Evolutionary conservation across 345 rosid species (phyloP).

Genomic region (Psidium friedrichsthalianum): DNA sequence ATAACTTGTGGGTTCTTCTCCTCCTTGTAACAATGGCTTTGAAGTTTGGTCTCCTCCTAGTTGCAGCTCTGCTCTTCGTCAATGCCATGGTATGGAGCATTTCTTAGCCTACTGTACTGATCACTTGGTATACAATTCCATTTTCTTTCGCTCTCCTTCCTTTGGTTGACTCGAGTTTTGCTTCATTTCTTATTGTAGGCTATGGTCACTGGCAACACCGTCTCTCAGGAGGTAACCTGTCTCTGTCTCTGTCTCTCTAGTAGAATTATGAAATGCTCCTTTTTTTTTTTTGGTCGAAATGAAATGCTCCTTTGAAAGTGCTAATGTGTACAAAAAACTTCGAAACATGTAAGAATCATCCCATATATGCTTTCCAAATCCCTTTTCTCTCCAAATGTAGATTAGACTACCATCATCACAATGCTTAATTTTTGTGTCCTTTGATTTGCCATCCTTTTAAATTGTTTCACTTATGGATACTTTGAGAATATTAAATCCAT

Average conservation of each 20-base stretch:
- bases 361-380: not conserved
- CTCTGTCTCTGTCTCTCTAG: not conserved
- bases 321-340: not conserved
- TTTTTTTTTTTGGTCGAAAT: too few species aligned
- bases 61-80: not conserved
- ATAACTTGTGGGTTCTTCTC: not conserved
- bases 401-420: not conserved
- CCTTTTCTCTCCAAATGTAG: not conserved
- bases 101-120: not conserved
- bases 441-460: not conserved
- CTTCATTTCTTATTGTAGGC: not conserved
- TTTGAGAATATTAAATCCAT: not conserved
- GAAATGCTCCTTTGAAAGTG: not conserved
- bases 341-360: not conserved
- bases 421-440: not conserved
- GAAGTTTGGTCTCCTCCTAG: not conserved
- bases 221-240: not conserved
- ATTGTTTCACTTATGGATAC: not conserved
- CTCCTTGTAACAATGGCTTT: not conserved
- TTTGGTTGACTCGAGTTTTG: not conserved
- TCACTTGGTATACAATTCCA: not conserved
- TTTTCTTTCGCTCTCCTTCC: not conserved
- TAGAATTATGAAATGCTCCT: not conserved
- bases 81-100: not conserved
- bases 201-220: not conserved